These are phyloP conservation scores for Talaromyces sp. DNA, from an alignment of 2,329 filamentous ascomycete genomes.

Conservation along the genomic window DNA sequence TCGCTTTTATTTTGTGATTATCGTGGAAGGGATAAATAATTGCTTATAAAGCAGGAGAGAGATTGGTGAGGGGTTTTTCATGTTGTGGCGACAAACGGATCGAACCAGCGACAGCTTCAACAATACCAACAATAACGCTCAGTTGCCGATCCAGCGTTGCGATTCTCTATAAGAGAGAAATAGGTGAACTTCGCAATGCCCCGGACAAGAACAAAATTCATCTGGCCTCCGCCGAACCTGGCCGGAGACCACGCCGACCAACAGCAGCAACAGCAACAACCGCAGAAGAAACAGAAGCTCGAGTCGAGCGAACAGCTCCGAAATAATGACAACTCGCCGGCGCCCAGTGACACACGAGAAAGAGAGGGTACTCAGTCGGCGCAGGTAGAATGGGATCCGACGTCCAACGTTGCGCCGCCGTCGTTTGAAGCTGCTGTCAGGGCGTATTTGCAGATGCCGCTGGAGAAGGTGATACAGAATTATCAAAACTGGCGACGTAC, in stretches of 20 bases:
- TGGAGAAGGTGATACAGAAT: slow-evolving; percentile 3
- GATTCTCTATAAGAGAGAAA: not conserved
- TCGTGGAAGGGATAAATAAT: not conserved
- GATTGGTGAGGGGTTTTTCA: not conserved
- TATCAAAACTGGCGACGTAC: slow-evolving; percentile 12
- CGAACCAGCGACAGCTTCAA: not conserved
- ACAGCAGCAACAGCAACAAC: slow-evolving; percentile 4
- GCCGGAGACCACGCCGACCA: not conserved
- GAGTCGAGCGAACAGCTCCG: not conserved
- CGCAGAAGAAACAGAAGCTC: slow-evolving; percentile 6
- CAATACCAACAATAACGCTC: not conserved
- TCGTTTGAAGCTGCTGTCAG: not conserved
- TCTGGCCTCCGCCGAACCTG: slow-evolving; percentile 10
- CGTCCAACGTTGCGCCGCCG: slow-evolving; percentile 1
- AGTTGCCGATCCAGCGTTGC: no score
- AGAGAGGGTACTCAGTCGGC: not conserved
- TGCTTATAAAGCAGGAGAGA: not conserved
- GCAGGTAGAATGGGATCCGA: not conserved
- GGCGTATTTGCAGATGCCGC: slow-evolving; percentile 3
- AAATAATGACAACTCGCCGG: not conserved
- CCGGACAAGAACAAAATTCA: slow-evolving; percentile 12
- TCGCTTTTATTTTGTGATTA: not conserved
- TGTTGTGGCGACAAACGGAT: not conserved
- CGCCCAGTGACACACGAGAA: not conserved
- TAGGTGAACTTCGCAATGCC: slow-evolving; percentile 2